Percentiles rank a stretch among this genome's conserved stretches.
These are phyloP conservation scores for Sporisorium reilianum DNA, from an alignment of 1,284 basidiomycete genomes.

Conservation along the genomic window DNA sequence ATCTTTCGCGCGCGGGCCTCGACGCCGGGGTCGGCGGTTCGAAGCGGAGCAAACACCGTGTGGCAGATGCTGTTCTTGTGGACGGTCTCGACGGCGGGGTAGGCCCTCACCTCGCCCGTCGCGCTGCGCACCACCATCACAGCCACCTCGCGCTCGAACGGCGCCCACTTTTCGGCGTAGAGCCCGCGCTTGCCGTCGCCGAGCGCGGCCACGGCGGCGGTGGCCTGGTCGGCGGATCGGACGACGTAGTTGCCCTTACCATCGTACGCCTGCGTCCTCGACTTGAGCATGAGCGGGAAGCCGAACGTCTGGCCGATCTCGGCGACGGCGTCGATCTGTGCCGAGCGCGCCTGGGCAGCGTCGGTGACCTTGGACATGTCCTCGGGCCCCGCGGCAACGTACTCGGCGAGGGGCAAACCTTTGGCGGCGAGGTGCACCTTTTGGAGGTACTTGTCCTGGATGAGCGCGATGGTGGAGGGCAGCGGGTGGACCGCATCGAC, in stretches of 20 bases:
- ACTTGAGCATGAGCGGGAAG: slow-evolving; percentile 95
- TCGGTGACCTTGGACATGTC: slow-evolving; percentile 70
- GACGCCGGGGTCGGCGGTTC: slow-evolving; percentile 71
- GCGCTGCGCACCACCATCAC: slow-evolving; percentile 90
- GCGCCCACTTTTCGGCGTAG: slow-evolving; percentile 95
- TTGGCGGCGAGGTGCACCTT: slow-evolving; percentile 76
- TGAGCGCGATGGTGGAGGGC: slow-evolving; percentile 84
- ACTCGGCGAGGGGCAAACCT: slow-evolving; percentile 80
- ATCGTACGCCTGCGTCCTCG: slow-evolving; percentile 93
- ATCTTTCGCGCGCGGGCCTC: slow-evolving; percentile 79
- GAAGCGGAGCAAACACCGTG: slow-evolving; percentile 84
- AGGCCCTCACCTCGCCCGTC: slow-evolving; percentile 81
- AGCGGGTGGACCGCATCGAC: slow-evolving; percentile 80
- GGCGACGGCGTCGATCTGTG: slow-evolving; percentile 49
- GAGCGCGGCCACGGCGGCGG: slow-evolving; percentile 75
- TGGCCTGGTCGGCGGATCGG: slow-evolving; percentile 73
- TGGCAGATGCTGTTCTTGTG: slow-evolving; percentile 96
- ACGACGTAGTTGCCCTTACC: slow-evolving; percentile 92
- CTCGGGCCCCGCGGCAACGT: slow-evolving; percentile 72
- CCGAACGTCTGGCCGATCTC: slow-evolving; percentile 74
- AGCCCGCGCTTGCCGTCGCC: slow-evolving; percentile 71
- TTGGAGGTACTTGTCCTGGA: slow-evolving; percentile 95
- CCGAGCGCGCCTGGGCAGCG: slow-evolving; percentile 72
- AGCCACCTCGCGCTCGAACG: slow-evolving; percentile 89
- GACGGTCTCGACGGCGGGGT: slow-evolving; percentile 94